Evolutionary conservation across 768 basidiomycete species (phyloP).

Genomic region (Rossbeevera mucosa): DNA sequence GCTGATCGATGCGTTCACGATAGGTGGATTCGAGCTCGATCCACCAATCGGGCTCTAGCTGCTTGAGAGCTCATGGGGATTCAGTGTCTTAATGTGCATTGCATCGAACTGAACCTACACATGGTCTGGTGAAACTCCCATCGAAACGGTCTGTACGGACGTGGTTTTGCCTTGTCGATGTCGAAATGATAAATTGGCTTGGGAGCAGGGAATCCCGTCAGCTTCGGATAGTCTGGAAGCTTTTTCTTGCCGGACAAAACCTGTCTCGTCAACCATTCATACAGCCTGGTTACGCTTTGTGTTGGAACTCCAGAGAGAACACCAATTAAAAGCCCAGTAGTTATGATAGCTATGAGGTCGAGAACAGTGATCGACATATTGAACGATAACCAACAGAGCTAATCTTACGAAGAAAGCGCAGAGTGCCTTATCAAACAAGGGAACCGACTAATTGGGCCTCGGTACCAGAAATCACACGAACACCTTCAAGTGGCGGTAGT

Average conservation of each 20-base stretch:
- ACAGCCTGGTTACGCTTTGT: neutral
- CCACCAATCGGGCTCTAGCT: slow-evolving; percentile 52
- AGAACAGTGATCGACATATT: slow-evolving; percentile 7
- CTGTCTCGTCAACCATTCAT: slow-evolving; percentile 6
- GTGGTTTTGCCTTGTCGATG: slow-evolving; percentile 38
- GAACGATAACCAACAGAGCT: neutral
- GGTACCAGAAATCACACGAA: neutral
- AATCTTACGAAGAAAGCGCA: neutral
- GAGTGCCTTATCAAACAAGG: neutral
- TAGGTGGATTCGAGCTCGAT: slow-evolving; percentile 55
- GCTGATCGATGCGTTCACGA: slow-evolving; percentile 38
- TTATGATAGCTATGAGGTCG: neutral
- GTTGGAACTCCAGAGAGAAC: neutral
- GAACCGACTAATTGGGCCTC: neutral
- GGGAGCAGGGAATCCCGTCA: slow-evolving; percentile 44
- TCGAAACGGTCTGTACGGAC: slow-evolving; percentile 54
- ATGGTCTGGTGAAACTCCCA: slow-evolving; percentile 57
- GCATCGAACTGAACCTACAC: slow-evolving; percentile 33
- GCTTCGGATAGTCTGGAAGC: slow-evolving; percentile 37
- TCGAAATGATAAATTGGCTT: slow-evolving; percentile 40
- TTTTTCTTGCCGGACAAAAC: slow-evolving; percentile 4
- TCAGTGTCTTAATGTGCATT: neutral
- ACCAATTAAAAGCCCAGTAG: slow-evolving; percentile 1
- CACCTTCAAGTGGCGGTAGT: neutral
- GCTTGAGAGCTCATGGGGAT: slow-evolving; percentile 35